Evolutionary conservation across 2,329 filamentous ascomycete genomes (phyloP).

Genomic region (Alternaria sp.): DNA sequence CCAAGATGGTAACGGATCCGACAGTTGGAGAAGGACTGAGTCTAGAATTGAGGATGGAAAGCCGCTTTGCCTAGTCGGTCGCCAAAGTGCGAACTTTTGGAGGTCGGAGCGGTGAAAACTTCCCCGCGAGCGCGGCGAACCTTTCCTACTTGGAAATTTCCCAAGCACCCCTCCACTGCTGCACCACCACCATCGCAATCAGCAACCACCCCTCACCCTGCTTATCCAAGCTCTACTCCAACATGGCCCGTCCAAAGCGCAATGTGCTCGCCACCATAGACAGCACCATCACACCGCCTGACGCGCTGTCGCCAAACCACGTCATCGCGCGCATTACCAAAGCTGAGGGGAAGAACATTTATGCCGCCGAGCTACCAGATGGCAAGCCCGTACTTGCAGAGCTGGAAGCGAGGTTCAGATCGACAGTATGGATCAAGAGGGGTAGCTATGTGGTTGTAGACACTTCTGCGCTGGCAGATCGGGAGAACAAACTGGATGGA

Average conservation of each 20-base stretch:
- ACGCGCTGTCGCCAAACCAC: constrained; percentile 59
- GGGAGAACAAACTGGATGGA: constrained; percentile 80
- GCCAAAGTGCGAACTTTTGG: constrained; percentile 15
- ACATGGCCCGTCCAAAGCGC: constrained; percentile 78
- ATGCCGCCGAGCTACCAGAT: constrained; percentile 74
- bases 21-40: neutral
- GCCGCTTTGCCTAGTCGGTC: constrained; percentile 17
- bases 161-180: constrained; percentile 14
- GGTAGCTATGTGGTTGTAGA: constrained; percentile 89
- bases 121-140: constrained; percentile 13
- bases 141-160: constrained; percentile 18
- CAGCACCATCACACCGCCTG: constrained; percentile 70
- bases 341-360: constrained; percentile 88
- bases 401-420: constrained; percentile 84
- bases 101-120: constrained; percentile 15
- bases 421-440: constrained; percentile 91
- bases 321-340: constrained; percentile 80
- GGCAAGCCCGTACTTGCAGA: constrained; percentile 76
- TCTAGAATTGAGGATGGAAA: neutral
- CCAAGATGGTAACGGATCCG: neutral
- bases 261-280: constrained; percentile 80
- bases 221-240: constrained; percentile 1
- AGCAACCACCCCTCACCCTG: neutral
- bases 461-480: constrained; percentile 67
- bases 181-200: neutral